Percentiles rank a stretch among this genome's conserved stretches.
phyloP scores from a whole-genome alignment of 352 stramenopile genomes.

The Phytopythium mirpurense region DNA sequence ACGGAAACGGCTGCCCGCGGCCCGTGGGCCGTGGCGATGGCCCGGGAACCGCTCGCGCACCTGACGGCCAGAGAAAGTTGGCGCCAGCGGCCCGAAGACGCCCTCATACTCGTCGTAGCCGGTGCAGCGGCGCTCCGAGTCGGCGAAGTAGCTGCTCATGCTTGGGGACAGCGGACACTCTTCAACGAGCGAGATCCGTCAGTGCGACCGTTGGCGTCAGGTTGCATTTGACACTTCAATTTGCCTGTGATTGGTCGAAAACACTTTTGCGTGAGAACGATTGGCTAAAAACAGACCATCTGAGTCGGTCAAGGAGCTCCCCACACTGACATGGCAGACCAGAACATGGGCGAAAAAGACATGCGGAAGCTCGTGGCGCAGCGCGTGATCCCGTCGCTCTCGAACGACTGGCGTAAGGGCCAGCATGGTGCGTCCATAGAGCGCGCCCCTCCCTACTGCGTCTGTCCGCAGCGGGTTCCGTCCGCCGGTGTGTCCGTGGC shows the following conservation, averaged over 20 bases:
- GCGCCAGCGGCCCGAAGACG: conserved; percentile 44
- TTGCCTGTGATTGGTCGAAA: neutral
- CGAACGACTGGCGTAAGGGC: conserved; percentile 60
- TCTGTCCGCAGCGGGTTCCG: neutral
- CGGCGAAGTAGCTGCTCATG: conserved; percentile 19
- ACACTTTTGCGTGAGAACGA: neutral
- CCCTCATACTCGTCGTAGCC: conserved; percentile 69
- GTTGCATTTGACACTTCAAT: too few species aligned
- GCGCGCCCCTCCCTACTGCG: neutral
- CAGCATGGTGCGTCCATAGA: conserved; percentile 44
- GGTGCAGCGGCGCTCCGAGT: conserved; percentile 13
- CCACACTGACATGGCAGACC: neutral
- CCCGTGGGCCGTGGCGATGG: neutral
- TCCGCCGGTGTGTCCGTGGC: too few species aligned
- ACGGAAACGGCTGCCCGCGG: neutral
- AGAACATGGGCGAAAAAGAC: conserved; percentile 3
- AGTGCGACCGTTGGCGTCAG: neutral
- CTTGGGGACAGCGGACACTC: neutral
- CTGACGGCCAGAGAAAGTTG: neutral
- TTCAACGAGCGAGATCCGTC: neutral
- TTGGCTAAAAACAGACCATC: neutral
- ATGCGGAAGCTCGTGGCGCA: conserved; percentile 25
- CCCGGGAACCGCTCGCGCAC: neutral
- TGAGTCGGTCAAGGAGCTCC: neutral
- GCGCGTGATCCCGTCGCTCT: conserved; percentile 61